Base-by-base conservation (phyloP, 225 moss, liverwort and hornwort species). In the Climacium dendroides region DNA sequence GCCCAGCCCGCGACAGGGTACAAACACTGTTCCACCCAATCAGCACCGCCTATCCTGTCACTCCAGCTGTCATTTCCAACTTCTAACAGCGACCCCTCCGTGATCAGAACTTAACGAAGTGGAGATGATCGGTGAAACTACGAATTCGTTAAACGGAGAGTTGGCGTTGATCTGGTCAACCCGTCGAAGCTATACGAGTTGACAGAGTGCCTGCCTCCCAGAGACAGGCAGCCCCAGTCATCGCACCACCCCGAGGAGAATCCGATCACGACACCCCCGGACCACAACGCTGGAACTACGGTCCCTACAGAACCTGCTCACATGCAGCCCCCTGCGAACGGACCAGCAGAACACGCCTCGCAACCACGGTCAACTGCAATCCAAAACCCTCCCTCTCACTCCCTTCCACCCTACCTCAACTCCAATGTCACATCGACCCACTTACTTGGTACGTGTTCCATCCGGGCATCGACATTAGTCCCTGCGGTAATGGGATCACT, bases 371-470 rank as follows among this genome's bases (percentile, higher is more conserved):
- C 54, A 54, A 19, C 19, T 54, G 54, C 19, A 54, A 54, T 54
- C 54, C 54, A 17, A 54, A 54, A 54, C 22, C 22, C 62, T 29
- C 47, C 35, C 52, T 39, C 78, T n/a, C n/a, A n/a, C n/a, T 11
- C 66, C 29, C 60, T 34, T 41, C 58, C 70, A 10, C 50, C 54
- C 79, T 79, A 59, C 25, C 60, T 53, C 30, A 6, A 48, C 22
- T 52, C 53, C 60, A 15, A 57, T 80, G 61, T 50, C 55, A 25
- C 52, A 83, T 28, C 72, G 71, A 55, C 75, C 85, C 78, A 84
- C 95, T 94, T 93, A 97, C 98, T 95, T 96, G 98, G 91, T 96
- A 99, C 65, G 97, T 93, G 83, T 93, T 99, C 97, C 98, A 99
- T 66, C 96, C 96, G 88, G 96, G 95, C 93, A 99, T 93, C 85